Evolutionary conservation across 768 basidiomycete genomes (phyloP).

Genomic region (Dendrothele bispora): DNA sequence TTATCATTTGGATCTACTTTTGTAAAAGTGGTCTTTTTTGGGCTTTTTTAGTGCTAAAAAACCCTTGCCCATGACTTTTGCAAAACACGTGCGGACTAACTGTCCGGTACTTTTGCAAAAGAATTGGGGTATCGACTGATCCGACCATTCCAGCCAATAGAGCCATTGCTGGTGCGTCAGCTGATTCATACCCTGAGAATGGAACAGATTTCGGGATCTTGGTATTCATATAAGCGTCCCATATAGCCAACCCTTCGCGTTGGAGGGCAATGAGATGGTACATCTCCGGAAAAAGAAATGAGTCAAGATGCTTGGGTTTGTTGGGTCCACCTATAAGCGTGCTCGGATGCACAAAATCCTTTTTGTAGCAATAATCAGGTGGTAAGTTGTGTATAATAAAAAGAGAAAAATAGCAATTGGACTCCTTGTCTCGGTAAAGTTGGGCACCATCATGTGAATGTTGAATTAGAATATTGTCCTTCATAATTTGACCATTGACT

Average conservation of each 20-base stretch:
- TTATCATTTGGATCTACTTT: no score
- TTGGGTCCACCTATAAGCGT: conserved; percentile 30
- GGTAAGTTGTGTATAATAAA: conserved; percentile 35
- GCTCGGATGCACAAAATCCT: conserved; percentile 26
- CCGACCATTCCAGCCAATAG: conserved; percentile 32
- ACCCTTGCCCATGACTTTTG: no score
- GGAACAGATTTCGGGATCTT: conserved; percentile 7
- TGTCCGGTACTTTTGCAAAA: no score
- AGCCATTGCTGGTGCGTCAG: conserved; percentile 24
- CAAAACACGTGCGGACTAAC: no score
- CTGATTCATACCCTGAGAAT: conserved; percentile 12
- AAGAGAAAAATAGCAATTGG: conserved; percentile 32
- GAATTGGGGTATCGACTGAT: no score
- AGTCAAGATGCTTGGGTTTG: conserved; percentile 29
- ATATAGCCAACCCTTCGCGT: conserved; percentile 18
- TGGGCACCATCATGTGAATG: conserved; percentile 40
- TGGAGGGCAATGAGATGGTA: conserved; percentile 31
- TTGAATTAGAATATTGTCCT: conserved; percentile 29
- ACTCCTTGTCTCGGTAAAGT: conserved; percentile 33
- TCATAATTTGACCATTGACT: conserved; percentile 5
- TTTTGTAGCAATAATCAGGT: conserved; percentile 28
- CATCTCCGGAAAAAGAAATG: conserved; percentile 27
- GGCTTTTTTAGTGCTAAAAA: no score
- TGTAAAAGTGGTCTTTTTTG: no score
- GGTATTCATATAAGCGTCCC: conserved; percentile 22